Evolutionary conservation across 768 basidiomycete species (phyloP), one percentile per base, ranked within the genome.

Genomic region (Leucosporidium creatinivorum): DNA sequence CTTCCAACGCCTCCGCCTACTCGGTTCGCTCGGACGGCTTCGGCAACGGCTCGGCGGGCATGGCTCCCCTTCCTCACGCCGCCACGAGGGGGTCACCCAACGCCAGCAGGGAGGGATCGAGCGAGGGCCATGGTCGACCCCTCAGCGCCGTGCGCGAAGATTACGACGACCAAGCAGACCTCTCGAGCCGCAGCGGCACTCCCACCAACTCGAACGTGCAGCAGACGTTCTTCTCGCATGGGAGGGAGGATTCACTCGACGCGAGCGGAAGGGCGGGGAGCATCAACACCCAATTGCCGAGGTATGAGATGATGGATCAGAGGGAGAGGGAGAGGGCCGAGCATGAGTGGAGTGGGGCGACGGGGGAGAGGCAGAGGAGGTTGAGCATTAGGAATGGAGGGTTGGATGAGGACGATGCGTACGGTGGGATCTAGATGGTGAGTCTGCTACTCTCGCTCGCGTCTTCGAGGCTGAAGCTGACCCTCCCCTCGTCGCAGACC

Each of bases 121-220:
- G 33, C 33, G 33, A 33, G 10, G 56, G 65, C 49, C 58, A 66
- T 31, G 58, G 44, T 1, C 56, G 58, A 12, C 54, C 56, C 15
- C 51, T 65, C 23, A 52, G 61, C 47, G 28, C 49, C 57, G 65
- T 62, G 1, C 47, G 63, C 47, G 61, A 65, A 47, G 58, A 66
- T 25, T 61, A 66, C 39, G 61, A 58, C 15, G 33, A 33, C 33
- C 5, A 33, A 10, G 33, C 33, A 4, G 39, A 28, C 12, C 17
- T 51, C 55, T 21, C 26, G n/a, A 33, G 33, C 10, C 63, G 73
- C 36, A 64, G 68, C 18, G 75, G 74, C 26, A 74, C 73, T 31
- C 71, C 74, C 13, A 64, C 63, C 6, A 64, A 72, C 55, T 60
- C 66, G 44, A 74, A 74, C 72, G 73, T 70, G 12, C 74, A 73